Evolutionary conservation across 257 asterid genomes (phyloP), one percentile per base, ranked within the genome.

Genomic region (Cruciata laevipes): DNA sequence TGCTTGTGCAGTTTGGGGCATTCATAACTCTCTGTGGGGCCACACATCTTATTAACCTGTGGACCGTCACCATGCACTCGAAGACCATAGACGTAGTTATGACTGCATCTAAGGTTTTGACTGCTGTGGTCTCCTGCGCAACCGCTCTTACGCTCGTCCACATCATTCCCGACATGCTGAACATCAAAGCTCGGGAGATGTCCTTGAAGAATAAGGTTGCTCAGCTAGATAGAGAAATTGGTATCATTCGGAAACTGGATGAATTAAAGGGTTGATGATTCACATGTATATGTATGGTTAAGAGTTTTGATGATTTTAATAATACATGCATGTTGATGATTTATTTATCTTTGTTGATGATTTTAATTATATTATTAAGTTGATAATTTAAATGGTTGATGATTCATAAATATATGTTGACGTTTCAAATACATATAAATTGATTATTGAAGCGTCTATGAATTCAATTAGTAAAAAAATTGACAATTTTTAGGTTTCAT

Each of bases 1-100:
- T 94, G 76, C 96, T 94, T 38, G 95, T 94, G 73, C 99, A 94
- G 86, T 94, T 94, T 63, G 99, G 99, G 73, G 99, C 99, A 30
- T 94, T 94, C 69, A 94, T 94, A 64, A 95, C 90, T 77, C 97
- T 94, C 27, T 94, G 99, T 76, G 99, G 99, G 21, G 96, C 97
- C 11, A 94, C 99, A 24, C 99, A 94, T 77, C 82, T 94, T 52
- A 94, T 94, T 55, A 94, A 84, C 74, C 73, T 94, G 52, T 94
- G 99, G 99, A 94, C 99, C 8, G 85, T 89, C 63, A 81, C 76
- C 24, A 69, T 82, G 79, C 97, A 94, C 75, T 80, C 99, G 2
- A 87, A 89, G 79, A 94, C 90, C 2, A 95, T 90, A 67, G 99
- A 96, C 30, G 40, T 88, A 58, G 97, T 94, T 49, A 90, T 94